Base-by-base conservation (phyloP, 1,284 basidiomycete genomes). In the Agaricales sp. region DNA sequence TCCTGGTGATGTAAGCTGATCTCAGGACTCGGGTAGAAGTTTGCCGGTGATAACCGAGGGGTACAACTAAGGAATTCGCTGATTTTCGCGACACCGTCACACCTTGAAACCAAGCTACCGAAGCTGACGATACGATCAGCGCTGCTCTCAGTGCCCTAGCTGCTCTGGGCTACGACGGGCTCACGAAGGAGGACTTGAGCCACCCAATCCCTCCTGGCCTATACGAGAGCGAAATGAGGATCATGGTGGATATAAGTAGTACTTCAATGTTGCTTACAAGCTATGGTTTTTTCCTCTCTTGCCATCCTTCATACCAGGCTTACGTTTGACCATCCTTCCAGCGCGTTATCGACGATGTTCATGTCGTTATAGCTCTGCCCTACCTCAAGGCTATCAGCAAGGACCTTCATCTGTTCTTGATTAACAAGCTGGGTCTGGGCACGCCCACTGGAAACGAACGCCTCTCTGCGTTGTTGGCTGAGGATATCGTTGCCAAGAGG, bases 221-320 rank as follows among this genome's bases (percentile, higher is more conserved):
- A 48, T 74, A 66, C 52, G 71, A 75, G 55, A 62, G 67, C 2
- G 74, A 75, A 53, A 56, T 78, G n/a, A 53, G 64, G 21, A 61
- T 74, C 24, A 73, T 75, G 69, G 71, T 73, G 1, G 72, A 75
- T 49, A 71, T 74, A 1, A 59, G 71, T 3, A 68, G 1, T 77
- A 76, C 58, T 77, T 74, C 58, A 68, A 73, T 52, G 68, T 75
- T 2, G 57, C 69, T 1, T 71, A 72, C 57, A 73, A 71, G 68
- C 72, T 70, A 37, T 18, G 60, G 51, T 16, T 18, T 6, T 37
- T 14, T 47, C n/a, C 25, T 50, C 21, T n/a, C n/a, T n/a, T n/a
- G n/a, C n/a, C n/a, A n/a, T n/a, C 37, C 30, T 16, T 16, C 13
- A 47, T 20, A 13, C 52, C 11, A 13, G n/a, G 13, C 19, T 46